Evolutionary conservation across 1,284 basidiomycete genomes (phyloP).

Genomic region (Ceratobasidium sp.): DNA sequence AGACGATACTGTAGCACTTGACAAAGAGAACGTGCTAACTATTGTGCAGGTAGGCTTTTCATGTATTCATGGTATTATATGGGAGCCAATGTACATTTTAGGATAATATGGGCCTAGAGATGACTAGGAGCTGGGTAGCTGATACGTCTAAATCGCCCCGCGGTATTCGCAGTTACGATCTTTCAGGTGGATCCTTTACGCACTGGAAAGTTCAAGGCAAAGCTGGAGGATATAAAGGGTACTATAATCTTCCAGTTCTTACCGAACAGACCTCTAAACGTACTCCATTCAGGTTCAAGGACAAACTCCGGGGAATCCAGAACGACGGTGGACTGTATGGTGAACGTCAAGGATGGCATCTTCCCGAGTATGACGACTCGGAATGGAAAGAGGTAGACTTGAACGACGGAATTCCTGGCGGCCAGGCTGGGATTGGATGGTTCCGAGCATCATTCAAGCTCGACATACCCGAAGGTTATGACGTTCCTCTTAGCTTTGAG

Average conservation of each 20-base stretch:
- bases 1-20: slow-evolving; percentile 62
- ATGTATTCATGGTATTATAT: neutral
- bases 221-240: slow-evolving; percentile 79
- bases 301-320: slow-evolving; percentile 75
- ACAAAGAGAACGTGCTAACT: slow-evolving; percentile 78
- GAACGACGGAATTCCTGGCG: slow-evolving; percentile 68
- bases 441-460: slow-evolving; percentile 80
- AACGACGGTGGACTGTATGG: slow-evolving; percentile 86
- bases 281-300: slow-evolving; percentile 66
- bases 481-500: slow-evolving; percentile 75
- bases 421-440: slow-evolving; percentile 77
- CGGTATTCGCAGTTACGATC: slow-evolving; percentile 79
- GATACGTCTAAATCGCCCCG: slow-evolving; percentile 74
- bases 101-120: slow-evolving; percentile 84
- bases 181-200: slow-evolving; percentile 71
- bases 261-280: neutral
- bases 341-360: slow-evolving; percentile 84
- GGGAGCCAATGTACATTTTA: slow-evolving; percentile 55
- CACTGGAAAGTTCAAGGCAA: slow-evolving; percentile 88
- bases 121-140: slow-evolving; percentile 61
- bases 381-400: slow-evolving; percentile 70
- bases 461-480: slow-evolving; percentile 68
- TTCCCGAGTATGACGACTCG: slow-evolving; percentile 77
- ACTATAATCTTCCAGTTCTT: slow-evolving; percentile 7
- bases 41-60: slow-evolving; percentile 69